Conservation (phyloP, 2,329 filamentous ascomycete species). For the Ceratocystis ficicola region DNA sequence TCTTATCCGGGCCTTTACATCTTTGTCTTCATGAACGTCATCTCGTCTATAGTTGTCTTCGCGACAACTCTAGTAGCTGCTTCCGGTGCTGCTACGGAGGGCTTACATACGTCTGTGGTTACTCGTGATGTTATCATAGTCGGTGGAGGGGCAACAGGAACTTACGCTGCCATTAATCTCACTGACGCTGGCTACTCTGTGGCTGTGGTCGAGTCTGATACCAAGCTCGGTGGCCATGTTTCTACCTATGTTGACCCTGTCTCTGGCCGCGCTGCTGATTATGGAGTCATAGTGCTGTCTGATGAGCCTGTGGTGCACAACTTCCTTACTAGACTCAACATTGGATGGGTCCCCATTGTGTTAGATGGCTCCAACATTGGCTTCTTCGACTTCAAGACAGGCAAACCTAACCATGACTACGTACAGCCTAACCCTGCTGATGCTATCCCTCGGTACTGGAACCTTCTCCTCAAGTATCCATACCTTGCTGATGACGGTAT, state of each 20-base stretch:
- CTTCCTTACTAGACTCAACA: slow-evolving; percentile 65
- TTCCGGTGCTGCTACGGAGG: slow-evolving; percentile 17
- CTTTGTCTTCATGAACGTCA: neutral
- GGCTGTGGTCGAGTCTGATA: slow-evolving; percentile 57
- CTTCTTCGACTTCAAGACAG: slow-evolving; percentile 16
- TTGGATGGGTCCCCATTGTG: neutral
- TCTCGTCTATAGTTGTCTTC: neutral
- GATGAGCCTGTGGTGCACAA: slow-evolving; percentile 68
- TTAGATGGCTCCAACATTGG: neutral
- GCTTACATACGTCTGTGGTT: slow-evolving; percentile 25
- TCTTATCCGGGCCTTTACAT: neutral
- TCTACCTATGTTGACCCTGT: slow-evolving; percentile 62
- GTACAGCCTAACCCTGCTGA: neutral
- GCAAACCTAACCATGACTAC: slow-evolving; percentile 1
- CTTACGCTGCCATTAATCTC: slow-evolving; percentile 59
- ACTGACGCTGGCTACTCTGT: slow-evolving; percentile 58
- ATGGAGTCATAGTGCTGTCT: slow-evolving; percentile 58
- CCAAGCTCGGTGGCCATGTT: slow-evolving; percentile 62
- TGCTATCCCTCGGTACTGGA: slow-evolving; percentile 8
- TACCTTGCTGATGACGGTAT: slow-evolving; percentile 16
- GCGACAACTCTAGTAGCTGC: neutral
- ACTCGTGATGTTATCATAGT: slow-evolving; percentile 60
- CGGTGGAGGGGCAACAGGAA: slow-evolving; percentile 57
- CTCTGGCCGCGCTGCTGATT: slow-evolving; percentile 59
- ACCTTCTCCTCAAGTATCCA: slow-evolving; percentile 13